Percentiles rank a stretch among this genome's conserved stretches.
Conservation (phyloP, 202 grass and related monocot genomes). For the Cymbopogon flexuosus region DNA sequence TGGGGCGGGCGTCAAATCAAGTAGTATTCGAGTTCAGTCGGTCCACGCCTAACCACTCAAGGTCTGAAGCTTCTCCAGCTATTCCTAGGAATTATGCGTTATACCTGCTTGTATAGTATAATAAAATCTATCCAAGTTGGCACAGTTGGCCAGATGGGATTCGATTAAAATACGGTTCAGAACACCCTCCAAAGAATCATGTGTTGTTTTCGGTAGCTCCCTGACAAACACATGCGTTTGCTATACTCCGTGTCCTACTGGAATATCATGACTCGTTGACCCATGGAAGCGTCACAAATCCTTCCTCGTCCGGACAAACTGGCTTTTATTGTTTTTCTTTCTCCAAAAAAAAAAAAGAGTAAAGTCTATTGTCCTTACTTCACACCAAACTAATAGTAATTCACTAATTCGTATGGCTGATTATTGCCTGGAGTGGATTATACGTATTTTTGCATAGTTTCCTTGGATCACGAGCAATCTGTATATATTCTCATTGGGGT, state of each 20-base stretch:
- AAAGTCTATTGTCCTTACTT: background rate
- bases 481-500: background rate
- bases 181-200: background rate
- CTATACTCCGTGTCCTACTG: background rate
- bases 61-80: too few species aligned
- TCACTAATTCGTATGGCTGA: background rate
- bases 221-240: background rate
- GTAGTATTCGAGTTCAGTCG: too few species aligned
- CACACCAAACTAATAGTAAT: background rate
- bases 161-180: background rate
- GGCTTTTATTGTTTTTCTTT: background rate
- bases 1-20: background rate
- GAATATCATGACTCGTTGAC: background rate
- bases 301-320: too few species aligned
- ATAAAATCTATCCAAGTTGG: background rate
- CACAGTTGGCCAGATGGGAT: background rate
- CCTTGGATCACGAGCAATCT: too few species aligned
- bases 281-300: background rate
- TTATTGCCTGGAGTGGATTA: background rate
- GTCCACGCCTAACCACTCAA: too few species aligned
- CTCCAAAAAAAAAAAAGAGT: background rate
- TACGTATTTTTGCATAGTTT: too few species aligned
- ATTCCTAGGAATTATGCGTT: too few species aligned
- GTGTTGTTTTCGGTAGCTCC: background rate
- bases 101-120: background rate